Conservation (phyloP, 2,329 filamentous ascomycete genomes). For the Cladosporium sp. region DNA sequence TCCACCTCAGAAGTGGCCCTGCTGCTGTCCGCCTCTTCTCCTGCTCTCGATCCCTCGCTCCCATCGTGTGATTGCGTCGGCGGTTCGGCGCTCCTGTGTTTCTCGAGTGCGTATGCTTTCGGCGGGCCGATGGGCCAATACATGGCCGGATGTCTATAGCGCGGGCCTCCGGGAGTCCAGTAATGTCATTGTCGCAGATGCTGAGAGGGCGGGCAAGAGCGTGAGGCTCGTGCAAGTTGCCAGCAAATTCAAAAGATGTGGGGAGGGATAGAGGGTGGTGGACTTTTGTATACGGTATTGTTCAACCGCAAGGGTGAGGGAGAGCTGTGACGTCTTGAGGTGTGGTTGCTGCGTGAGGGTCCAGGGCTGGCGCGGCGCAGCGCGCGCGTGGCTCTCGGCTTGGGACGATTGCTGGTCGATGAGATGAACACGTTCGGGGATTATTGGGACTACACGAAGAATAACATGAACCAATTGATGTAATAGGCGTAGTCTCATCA, state of each 20-base stretch:
- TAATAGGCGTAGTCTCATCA: too few relatives aligned
- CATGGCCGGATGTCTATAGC: slow-evolving; percentile 48
- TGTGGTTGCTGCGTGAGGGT: too few relatives aligned
- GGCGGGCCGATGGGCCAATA: slow-evolving; percentile 88
- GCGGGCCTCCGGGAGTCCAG: background rate
- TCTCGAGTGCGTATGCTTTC: slow-evolving; percentile 73
- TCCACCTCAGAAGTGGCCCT: background rate
- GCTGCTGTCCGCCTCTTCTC: slow-evolving; percentile 11
- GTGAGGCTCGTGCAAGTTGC: background rate
- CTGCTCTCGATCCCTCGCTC: background rate
- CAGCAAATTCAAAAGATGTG: background rate
- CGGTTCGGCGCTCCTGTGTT: slow-evolving; percentile 48
- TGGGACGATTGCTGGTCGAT: too few relatives aligned
- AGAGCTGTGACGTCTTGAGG: too few relatives aligned
- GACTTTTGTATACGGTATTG: too few relatives aligned
- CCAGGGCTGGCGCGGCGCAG: too few relatives aligned
- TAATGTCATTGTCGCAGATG: slow-evolving; percentile 3
- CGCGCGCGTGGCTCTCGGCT: too few relatives aligned
- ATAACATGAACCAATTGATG: too few relatives aligned
- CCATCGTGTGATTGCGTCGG: slow-evolving; percentile 56
- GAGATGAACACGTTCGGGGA: too few relatives aligned
- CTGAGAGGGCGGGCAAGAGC: background rate
- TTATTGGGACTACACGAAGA: too few relatives aligned
- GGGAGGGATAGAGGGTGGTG: background rate
- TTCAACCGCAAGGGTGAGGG: too few relatives aligned